These are phyloP conservation scores for Sclerotinia nivalis DNA, from an alignment of 2,329 filamentous ascomycete species.

Conservation along the genomic window DNA sequence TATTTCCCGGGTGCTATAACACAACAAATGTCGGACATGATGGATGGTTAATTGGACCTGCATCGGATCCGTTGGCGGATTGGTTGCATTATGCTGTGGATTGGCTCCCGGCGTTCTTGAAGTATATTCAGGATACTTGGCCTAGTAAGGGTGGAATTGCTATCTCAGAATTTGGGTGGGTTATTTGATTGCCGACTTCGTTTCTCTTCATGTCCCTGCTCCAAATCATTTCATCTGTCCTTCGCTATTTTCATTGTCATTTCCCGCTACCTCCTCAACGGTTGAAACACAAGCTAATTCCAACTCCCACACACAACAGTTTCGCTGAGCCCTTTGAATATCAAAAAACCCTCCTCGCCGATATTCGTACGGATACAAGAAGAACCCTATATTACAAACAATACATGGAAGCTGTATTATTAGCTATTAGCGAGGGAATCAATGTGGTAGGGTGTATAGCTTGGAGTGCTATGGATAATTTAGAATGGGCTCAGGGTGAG, in stretches of 20 bases:
- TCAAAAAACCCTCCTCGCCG: conserved; percentile 29
- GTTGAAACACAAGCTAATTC: background rate
- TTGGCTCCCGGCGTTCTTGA: conserved; percentile 35
- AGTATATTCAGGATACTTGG: conserved; percentile 38
- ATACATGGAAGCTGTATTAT: conserved; percentile 65
- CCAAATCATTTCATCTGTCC: background rate
- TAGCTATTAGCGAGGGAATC: conserved; percentile 77
- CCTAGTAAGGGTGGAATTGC: conserved; percentile 32
- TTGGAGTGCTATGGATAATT: conserved; percentile 76
- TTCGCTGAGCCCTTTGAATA: conserved; percentile 35
- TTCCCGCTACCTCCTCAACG: background rate
- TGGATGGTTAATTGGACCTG: conserved; percentile 31
- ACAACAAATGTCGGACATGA: conserved; percentile 25
- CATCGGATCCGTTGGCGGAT: conserved; percentile 32
- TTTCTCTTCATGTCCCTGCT: background rate
- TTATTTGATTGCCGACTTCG: background rate
- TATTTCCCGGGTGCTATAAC: conserved; percentile 35
- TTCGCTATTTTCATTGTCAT: background rate
- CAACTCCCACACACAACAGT: background rate
- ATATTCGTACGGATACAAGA: conserved; percentile 75
- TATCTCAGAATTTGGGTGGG: conserved; percentile 35
- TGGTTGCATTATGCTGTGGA: conserved; percentile 36
- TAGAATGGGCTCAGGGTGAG: conserved; percentile 45
- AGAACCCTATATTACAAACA: conserved; percentile 73
- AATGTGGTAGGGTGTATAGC: conserved; percentile 79